Base-by-base conservation (phyloP, 2,329 filamentous ascomycete genomes). In the Botrytis galanthina region DNA sequence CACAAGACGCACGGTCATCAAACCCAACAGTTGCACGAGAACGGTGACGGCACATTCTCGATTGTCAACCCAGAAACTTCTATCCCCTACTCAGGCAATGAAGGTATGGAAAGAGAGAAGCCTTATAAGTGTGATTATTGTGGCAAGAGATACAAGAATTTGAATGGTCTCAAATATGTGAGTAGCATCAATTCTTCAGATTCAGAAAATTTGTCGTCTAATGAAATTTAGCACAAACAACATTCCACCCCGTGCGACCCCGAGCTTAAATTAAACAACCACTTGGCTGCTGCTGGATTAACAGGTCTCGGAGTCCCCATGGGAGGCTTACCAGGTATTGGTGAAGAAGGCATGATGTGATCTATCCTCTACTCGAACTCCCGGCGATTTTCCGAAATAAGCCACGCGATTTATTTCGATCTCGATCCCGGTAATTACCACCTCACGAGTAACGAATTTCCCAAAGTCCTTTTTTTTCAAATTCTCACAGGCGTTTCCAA, bases 61-160 rank as follows among this genome's bases (percentile, higher is more conserved):
- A 99, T 99, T 77, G 95, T 99, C 70, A 97, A 99, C 79, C 96
- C 96, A 0, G 93, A 97, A 80, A 98, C 96, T 0, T 96, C 93
- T 42, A 89, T 94, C 1, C 96, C 96, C 0, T 99, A 98, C 77
- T 96, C 96, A 0, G 96, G 96, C 46, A 98, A 96, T 1, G 86
- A 97, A 51, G 96, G 96, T n/a, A 99, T 99, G 96, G 96, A 99
- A 84, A 99, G 98, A 83, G 95, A 98, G 85, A 99, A 99, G 85
- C 96, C 96, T 4, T 98, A 98, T 82, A 95, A 95, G 81, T 99
- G 96, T 83, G 95, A 98, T 77, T 92, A 94, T 18, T 99, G 96
- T 81, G 95, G 95, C 79, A 99, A 99, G 86, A 92, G 96, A 70
- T 99, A 99, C 85, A 99, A 99, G 90, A 99, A 99, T 81, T 84